Conservation (phyloP, 2,329 filamentous ascomycete genomes). For the Colletotrichum sp. region DNA sequence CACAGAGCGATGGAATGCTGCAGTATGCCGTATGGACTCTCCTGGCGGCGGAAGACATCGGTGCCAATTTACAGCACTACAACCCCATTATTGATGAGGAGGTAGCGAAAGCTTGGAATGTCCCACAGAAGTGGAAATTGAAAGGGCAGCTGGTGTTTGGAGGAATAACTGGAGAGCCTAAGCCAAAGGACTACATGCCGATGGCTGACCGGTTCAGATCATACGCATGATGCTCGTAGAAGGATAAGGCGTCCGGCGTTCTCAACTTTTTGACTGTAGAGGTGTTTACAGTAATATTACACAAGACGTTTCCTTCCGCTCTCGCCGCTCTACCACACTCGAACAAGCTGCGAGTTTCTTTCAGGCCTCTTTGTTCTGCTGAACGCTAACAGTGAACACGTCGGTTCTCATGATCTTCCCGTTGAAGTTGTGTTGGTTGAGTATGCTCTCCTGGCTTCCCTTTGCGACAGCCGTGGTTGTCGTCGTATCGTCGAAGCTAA, state of each 20-base stretch:
- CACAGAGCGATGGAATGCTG: conserved; percentile 81
- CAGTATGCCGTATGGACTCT: conserved; percentile 83
- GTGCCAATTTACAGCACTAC: conserved; percentile 92
- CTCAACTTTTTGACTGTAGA: neutral
- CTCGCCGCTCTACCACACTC: neutral
- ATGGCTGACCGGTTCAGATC: conserved; percentile 72
- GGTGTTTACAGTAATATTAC: neutral
- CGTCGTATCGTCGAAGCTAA: neutral
- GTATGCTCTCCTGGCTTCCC: neutral
- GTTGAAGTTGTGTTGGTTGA: neutral
- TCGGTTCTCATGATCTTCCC: neutral
- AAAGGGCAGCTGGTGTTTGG: conserved; percentile 88
- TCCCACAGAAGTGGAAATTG: conserved; percentile 78
- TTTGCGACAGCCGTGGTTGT: neutral
- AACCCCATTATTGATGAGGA: conserved; percentile 82
- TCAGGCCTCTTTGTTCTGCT: neutral
- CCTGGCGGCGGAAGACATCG: conserved; percentile 82
- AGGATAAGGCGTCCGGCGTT: neutral
- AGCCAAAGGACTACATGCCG: conserved; percentile 68
- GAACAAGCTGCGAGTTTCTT: neutral
- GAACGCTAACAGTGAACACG: neutral
- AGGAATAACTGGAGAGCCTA: conserved; percentile 58
- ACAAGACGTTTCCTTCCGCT: neutral
- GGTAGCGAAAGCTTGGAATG: conserved; percentile 70
- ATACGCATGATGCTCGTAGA: conserved; percentile 34